Conservation (phyloP, 164 flowering plant species). For the Stephania cephalantha region DNA sequence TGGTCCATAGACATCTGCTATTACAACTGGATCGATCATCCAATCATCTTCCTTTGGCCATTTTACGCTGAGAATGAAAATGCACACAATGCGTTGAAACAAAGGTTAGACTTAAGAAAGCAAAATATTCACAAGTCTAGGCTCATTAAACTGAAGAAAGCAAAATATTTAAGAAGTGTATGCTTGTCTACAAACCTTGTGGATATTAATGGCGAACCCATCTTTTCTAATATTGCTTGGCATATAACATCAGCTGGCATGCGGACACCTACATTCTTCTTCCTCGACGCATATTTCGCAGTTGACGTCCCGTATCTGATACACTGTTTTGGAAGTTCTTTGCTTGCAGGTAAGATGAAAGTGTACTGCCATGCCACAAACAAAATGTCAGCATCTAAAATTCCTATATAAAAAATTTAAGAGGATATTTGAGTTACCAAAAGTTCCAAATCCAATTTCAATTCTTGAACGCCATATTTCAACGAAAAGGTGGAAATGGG, state of each 20-base stretch:
- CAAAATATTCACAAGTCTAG: background rate
- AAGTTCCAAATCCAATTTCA: no score
- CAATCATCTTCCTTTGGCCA: slow-evolving; percentile 63
- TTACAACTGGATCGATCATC: slow-evolving; percentile 80
- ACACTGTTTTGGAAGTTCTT: slow-evolving; percentile 82
- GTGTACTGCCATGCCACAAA: slow-evolving; percentile 56
- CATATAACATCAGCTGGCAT: slow-evolving; percentile 82
- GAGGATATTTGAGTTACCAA: slow-evolving; percentile 10
- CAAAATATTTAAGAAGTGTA: background rate
- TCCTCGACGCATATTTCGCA: slow-evolving; percentile 58
- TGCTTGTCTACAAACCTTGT: slow-evolving; percentile 47
- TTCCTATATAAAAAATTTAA: background rate
- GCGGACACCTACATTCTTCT: slow-evolving; percentile 80
- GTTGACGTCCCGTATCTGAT: slow-evolving; percentile 52
- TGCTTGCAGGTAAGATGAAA: slow-evolving; percentile 87
- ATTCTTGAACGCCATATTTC: no score
- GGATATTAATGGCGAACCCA: slow-evolving; percentile 73
- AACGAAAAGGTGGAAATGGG: no score
- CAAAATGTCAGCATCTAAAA: background rate
- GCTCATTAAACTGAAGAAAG: background rate
- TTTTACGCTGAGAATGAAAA: slow-evolving; percentile 49
- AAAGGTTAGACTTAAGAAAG: background rate
- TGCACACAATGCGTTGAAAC: slow-evolving; percentile 2
- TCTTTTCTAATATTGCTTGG: slow-evolving; percentile 63
- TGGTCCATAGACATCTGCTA: slow-evolving; percentile 75